Evolutionary conservation across 1,139 yeast species (phyloP).

Genomic region (Hyphopichia burtonii): DNA sequence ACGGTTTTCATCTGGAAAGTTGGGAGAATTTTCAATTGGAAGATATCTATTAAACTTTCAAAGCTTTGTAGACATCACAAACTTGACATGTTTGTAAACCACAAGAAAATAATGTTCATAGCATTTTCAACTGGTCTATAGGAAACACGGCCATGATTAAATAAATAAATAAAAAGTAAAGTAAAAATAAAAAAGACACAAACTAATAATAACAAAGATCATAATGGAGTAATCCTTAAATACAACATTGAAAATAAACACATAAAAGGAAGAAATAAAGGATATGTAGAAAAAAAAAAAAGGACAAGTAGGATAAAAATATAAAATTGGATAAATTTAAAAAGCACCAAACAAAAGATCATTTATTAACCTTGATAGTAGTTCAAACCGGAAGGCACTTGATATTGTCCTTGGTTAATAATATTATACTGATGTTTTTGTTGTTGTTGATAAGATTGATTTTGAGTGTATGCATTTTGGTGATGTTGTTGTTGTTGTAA

Average conservation of each 20-base stretch:
- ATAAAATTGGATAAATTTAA: not conserved
- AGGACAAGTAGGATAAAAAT: not conserved
- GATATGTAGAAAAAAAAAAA: not conserved
- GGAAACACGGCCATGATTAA: no score
- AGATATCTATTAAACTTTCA: not conserved
- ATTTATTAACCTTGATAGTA: slow-evolving; percentile 2
- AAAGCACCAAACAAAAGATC: not conserved
- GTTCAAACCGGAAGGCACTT: not conserved
- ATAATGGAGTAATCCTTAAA: not conserved
- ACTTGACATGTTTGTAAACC: no score
- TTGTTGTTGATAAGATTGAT: slow-evolving; percentile 1
- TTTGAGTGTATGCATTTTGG: not conserved
- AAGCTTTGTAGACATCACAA: no score
- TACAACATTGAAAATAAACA: no score
- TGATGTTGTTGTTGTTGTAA: not conserved
- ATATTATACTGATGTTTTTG: not conserved
- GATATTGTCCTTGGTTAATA: slow-evolving; percentile 1
- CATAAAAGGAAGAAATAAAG: no score
- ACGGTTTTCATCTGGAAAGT: no score
- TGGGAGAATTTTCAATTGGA: no score
- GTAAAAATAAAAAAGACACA: no score
- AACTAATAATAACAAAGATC: not conserved
- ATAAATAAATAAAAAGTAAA: no score
- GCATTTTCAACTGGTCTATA: no score
- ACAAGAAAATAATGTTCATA: no score